Evolutionary conservation across 176 grass and related monocot species (phyloP).

Genomic region (Carex kokanica): DNA sequence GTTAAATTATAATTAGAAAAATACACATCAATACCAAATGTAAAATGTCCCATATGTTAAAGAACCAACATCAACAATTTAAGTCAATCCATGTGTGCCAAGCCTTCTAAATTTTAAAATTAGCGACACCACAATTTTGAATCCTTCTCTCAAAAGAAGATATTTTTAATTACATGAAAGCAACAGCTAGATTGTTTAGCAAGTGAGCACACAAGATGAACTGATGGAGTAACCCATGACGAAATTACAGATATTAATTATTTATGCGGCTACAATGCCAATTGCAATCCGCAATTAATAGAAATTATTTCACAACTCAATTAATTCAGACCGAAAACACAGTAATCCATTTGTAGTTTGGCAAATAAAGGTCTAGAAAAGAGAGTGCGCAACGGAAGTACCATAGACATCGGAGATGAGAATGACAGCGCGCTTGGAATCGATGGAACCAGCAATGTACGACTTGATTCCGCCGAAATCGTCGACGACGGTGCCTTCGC

Average conservation of each 20-base stretch:
- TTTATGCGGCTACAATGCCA: neutral
- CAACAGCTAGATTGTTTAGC: neutral
- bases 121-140: neutral
- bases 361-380: neutral
- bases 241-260: no score
- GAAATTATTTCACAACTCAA: neutral
- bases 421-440: constrained; percentile 47
- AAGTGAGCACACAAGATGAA: neutral
- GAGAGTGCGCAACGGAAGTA: neutral
- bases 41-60: neutral
- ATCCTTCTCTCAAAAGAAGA: neutral
- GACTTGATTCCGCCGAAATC: constrained; percentile 59
- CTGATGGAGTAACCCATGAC: no score
- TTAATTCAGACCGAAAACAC: neutral
- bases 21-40: neutral
- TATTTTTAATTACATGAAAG: neutral
- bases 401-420: constrained; percentile 73
- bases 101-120: neutral
- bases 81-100: neutral
- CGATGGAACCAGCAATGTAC: constrained; percentile 42
- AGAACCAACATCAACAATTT: neutral
- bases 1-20: neutral
- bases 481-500: constrained; percentile 65
- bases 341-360: neutral
- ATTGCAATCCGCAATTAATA: neutral